Percentiles rank a stretch among this genome's conserved stretches.
phyloP scores from a whole-genome alignment of 2,329 filamentous ascomycete genomes.

The Verticillium nubilum region DNA sequence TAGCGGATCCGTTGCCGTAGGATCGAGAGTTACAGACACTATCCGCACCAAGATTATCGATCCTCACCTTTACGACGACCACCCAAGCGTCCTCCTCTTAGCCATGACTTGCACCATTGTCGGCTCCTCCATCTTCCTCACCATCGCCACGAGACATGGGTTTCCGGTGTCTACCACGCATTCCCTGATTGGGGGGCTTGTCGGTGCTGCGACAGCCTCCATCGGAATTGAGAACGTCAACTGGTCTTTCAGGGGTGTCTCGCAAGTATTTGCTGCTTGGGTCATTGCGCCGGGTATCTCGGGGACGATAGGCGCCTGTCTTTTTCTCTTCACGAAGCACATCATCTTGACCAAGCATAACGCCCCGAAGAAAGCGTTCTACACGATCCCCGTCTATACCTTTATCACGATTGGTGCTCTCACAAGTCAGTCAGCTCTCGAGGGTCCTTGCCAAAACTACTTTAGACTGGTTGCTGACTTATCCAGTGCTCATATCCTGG shows the following conservation, averaged over 20 bases:
- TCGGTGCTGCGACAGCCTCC: conserved; percentile 28
- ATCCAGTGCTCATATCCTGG: conserved; percentile 46
- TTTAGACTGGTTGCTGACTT: conserved; percentile 4
- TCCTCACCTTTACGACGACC: conserved; percentile 32
- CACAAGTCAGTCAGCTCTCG: conserved; percentile 20
- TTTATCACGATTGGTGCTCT: conserved; percentile 29
- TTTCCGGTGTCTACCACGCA: conserved; percentile 51
- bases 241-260: conserved; percentile 30
- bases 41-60: conserved; percentile 42
- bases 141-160: conserved; percentile 43
- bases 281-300: conserved; percentile 27
- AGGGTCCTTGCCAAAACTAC: background rate
- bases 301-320: conserved; percentile 21
- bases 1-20: conserved; percentile 33
- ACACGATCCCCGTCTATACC: conserved; percentile 29
- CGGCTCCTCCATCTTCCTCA: conserved; percentile 45
- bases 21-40: conserved; percentile 33
- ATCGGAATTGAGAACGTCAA: conserved; percentile 28
- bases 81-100: conserved; percentile 43
- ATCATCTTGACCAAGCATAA: conserved; percentile 20
- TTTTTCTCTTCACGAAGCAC: conserved; percentile 29
- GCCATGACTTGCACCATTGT: conserved; percentile 50
- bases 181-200: conserved; percentile 38
- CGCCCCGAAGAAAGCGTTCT: conserved; percentile 24
- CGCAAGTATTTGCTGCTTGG: conserved; percentile 33